phyloP scores from a whole-genome alignment of 2,329 filamentous ascomycete species.

The Colletotrichum sp. region DNA sequence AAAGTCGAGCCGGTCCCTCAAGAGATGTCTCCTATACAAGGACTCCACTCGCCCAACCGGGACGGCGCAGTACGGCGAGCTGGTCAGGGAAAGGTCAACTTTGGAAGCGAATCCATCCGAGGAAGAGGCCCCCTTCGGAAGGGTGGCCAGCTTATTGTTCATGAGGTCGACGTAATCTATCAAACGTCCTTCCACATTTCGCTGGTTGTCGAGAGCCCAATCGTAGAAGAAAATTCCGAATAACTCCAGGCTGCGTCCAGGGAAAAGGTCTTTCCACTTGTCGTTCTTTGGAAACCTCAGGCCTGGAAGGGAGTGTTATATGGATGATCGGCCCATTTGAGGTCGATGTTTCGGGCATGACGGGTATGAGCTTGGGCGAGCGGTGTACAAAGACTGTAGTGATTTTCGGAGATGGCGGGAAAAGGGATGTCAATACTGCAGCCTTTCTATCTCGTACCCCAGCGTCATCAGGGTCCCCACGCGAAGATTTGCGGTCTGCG shows the following conservation, averaged over 20 bases:
- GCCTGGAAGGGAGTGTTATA: neutral
- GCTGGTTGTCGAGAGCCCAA: neutral
- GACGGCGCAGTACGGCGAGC: too few relatives aligned
- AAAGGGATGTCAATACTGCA: neutral
- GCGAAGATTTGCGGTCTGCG: neutral
- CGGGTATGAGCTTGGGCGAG: neutral
- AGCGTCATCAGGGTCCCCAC: neutral
- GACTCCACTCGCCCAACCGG: too few relatives aligned
- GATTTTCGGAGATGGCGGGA: neutral
- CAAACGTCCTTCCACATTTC: too few relatives aligned
- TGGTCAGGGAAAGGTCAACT: too few relatives aligned
- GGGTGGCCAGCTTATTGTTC: neutral
- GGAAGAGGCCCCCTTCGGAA: too few relatives aligned
- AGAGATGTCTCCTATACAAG: too few relatives aligned
- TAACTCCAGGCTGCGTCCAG: neutral
- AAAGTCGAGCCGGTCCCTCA: too few relatives aligned
- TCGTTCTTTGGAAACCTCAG: neutral
- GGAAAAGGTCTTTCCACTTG: neutral
- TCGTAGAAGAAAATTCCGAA: neutral
- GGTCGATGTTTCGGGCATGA: neutral
- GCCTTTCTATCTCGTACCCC: neutral
- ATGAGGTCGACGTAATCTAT: neutral
- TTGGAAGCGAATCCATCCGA: too few relatives aligned
- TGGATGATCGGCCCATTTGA: neutral
- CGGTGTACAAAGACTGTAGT: neutral